Percentiles rank a stretch among this genome's conserved stretches.
Conservation (phyloP, 1,139 yeast species). For the Taphrina flavorubra region DNA sequence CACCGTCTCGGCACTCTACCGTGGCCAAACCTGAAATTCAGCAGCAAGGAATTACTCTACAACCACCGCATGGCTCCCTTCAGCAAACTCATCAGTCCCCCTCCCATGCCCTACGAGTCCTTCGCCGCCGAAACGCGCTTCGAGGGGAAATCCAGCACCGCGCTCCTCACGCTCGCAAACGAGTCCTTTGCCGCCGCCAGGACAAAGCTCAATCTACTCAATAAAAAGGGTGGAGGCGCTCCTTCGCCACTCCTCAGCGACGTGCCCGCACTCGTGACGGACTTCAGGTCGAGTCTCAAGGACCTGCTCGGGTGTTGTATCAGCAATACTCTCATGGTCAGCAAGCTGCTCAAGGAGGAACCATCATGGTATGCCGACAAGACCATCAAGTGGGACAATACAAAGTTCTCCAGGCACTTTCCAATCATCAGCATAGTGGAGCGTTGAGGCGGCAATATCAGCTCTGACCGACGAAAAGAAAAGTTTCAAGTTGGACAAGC, state of each 20-base stretch:
- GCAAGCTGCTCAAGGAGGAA: conserved; percentile 2
- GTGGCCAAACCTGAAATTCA: background rate
- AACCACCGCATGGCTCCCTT: conserved; percentile 27
- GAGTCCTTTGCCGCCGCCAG: conserved; percentile 13
- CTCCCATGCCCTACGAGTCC: conserved; percentile 10
- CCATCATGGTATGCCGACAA: conserved; percentile 5
- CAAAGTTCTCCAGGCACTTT: conserved; percentile 17
- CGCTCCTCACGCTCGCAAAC: background rate
- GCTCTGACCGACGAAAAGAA: background rate
- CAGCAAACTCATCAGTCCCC: conserved; percentile 20
- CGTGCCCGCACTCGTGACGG: conserved; percentile 23
- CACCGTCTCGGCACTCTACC: background rate
- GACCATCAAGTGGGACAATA: background rate
- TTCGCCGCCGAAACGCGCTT: background rate
- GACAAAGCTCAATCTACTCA: background rate
- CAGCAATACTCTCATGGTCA: conserved; percentile 15
- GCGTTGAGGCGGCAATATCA: background rate
- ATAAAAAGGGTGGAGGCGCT: background rate
- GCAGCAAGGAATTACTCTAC: conserved; percentile 15
- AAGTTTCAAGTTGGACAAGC: background rate
- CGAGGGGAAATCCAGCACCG: conserved; percentile 5
- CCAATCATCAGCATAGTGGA: conserved; percentile 18
- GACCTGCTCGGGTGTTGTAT: conserved; percentile 25
- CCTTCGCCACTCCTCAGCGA: conserved; percentile 4
- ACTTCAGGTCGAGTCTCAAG: background rate